phyloP scores from a whole-genome alignment of 1,284 basidiomycete genomes.

The Pseudozyma hubeiensis region DNA sequence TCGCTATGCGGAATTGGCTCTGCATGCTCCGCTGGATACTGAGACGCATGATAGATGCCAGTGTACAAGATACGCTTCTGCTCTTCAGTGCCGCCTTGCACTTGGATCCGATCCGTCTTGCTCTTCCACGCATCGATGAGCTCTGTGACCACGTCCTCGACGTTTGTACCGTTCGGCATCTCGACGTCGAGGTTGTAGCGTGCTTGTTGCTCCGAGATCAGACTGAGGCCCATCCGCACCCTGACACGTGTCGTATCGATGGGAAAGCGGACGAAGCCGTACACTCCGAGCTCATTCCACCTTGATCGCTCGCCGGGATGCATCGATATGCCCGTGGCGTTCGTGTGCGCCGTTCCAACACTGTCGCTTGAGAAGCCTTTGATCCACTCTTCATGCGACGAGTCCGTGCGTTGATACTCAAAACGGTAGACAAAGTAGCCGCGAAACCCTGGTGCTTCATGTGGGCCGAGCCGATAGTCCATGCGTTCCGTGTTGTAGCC shows the following conservation, averaged over 20 bases:
- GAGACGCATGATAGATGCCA: conserved; percentile 58
- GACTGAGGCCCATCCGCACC: conserved; percentile 80
- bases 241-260: conserved; percentile 71
- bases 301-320: conserved; percentile 33
- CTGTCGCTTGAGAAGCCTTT: conserved; percentile 15
- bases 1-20: conserved; percentile 71
- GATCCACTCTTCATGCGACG: conserved; percentile 12
- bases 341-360: conserved; percentile 36
- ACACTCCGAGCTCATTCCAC: conserved; percentile 72
- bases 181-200: conserved; percentile 75
- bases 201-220: conserved; percentile 82
- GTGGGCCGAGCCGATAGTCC: conserved; percentile 66
- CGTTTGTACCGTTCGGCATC: conserved; percentile 69
- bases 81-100: conserved; percentile 74
- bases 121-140: conserved; percentile 79
- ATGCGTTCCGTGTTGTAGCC: conserved; percentile 80
- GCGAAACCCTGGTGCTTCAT: conserved; percentile 72
- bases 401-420: conserved; percentile 66
- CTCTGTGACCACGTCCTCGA: conserved; percentile 76
- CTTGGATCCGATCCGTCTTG: conserved; percentile 76
- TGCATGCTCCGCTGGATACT: conserved; percentile 83
- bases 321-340: conserved; percentile 72
- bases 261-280: conserved; percentile 75
- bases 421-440: conserved; percentile 84
- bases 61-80: conserved; percentile 74